phyloP scores from a whole-genome alignment of 805 yeast species.

The Sugiyamaella qingdaonensis region DNA sequence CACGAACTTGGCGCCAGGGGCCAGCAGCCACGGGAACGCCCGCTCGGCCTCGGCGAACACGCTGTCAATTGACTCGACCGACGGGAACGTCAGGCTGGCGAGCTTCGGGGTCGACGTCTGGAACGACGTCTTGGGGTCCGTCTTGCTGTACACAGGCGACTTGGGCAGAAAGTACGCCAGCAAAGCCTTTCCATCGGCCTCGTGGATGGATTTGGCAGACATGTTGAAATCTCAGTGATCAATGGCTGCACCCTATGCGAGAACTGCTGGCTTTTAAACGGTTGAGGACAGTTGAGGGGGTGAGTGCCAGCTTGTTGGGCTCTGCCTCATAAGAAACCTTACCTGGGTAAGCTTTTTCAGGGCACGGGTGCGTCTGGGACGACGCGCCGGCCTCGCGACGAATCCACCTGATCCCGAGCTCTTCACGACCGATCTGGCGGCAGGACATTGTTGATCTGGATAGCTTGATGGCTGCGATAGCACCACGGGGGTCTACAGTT shows the following conservation, averaged over 20 bases:
- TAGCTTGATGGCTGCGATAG: too few relatives aligned
- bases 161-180: conserved; percentile 40
- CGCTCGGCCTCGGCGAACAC: conserved; percentile 36
- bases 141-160: conserved; percentile 35
- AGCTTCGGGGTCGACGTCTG: conserved; percentile 35
- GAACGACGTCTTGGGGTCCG: conserved; percentile 32
- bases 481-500: too few relatives aligned
- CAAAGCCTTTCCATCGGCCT: conserved; percentile 45
- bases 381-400: too few relatives aligned
- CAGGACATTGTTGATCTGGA: too few relatives aligned
- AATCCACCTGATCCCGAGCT: too few relatives aligned
- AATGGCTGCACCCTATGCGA: background rate
- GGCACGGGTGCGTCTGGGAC: background rate
- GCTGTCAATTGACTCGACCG: conserved; percentile 29
- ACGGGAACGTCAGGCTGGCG: conserved; percentile 35
- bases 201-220: conserved; percentile 45
- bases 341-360: conserved; percentile 3
- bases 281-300: background rate
- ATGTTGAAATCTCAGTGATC: conserved; percentile 20
- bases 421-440: too few relatives aligned
- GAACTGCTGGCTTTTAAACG: conserved; percentile 2
- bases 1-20: conserved; percentile 37
- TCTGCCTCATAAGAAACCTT: background rate
- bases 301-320: conserved; percentile 3
- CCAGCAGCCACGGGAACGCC: conserved; percentile 40